These are phyloP conservation scores for Chrysoporthe cubensis DNA, from an alignment of 2,329 filamentous ascomycete species.

Conservation along the genomic window DNA sequence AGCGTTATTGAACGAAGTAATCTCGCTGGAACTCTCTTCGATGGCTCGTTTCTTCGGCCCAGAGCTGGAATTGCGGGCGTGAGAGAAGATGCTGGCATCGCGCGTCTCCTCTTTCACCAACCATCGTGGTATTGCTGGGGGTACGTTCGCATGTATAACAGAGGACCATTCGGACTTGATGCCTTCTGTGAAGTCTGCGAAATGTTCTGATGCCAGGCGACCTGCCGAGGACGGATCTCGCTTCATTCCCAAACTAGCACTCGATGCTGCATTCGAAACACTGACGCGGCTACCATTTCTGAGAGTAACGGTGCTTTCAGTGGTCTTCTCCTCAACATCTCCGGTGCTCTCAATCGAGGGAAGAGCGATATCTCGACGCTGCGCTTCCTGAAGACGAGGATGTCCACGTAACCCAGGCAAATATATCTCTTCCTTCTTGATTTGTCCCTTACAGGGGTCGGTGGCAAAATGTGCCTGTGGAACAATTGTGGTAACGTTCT, in stretches of 20 bases:
- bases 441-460: background rate
- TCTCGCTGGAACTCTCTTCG: background rate
- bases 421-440: background rate
- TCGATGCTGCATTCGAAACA: background rate
- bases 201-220: background rate
- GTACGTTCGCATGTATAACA: background rate
- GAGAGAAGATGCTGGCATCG: background rate
- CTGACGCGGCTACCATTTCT: background rate
- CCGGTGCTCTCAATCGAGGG: background rate
- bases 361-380: background rate
- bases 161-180: background rate
- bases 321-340: background rate
- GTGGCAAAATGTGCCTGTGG: background rate
- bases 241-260: background rate
- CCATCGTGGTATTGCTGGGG: background rate
- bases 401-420: background rate
- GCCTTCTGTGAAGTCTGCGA: background rate
- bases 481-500: background rate
- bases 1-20: background rate
- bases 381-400: background rate
- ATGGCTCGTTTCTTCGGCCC: conserved; percentile 6
- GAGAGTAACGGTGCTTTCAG: background rate
- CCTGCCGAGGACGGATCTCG: background rate
- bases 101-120: background rate
- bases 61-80: background rate